Conservation (phyloP, 257 asterid genomes). For the Mentha longifolia region DNA sequence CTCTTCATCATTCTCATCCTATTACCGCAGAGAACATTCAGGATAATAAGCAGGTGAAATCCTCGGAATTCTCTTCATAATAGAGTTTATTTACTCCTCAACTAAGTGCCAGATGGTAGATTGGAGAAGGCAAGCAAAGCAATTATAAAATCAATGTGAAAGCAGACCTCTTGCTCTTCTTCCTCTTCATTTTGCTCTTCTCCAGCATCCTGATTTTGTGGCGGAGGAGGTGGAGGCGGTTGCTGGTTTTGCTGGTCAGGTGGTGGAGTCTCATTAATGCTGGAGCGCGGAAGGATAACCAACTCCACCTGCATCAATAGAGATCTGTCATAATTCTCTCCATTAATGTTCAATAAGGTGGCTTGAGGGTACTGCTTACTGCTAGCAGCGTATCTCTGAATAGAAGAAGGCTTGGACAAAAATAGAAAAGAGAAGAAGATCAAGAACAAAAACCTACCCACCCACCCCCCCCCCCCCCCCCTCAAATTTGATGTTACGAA, state of each 20-base stretch:
- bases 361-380: neutral
- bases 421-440: neutral
- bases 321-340: slow-evolving; percentile 24
- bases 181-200: slow-evolving; percentile 80
- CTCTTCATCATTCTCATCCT: slow-evolving; percentile 83
- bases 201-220: slow-evolving; percentile 74
- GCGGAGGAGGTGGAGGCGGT: slow-evolving; percentile 87
- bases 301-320: slow-evolving; percentile 67
- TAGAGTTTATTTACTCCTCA: slow-evolving; percentile 17
- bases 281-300: slow-evolving; percentile 86
- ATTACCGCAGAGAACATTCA: slow-evolving; percentile 32
- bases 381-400: neutral
- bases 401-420: slow-evolving; percentile 8
- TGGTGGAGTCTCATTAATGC: slow-evolving; percentile 73
- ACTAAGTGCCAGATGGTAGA: neutral
- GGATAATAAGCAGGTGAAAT: slow-evolving; percentile 22
- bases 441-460: too few relatives aligned
- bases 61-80: neutral
- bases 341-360: slow-evolving; percentile 2
- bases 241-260: slow-evolving; percentile 65
- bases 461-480: too few relatives aligned
- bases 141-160: neutral
- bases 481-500: neutral
- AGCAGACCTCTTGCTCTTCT: slow-evolving; percentile 63
- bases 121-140: slow-evolving; percentile 1